Percentiles rank a stretch among this genome's conserved stretches.
Evolutionary conservation across 2,329 filamentous ascomycete genomes (phyloP).

Genomic region (Westerdykella sp.): DNA sequence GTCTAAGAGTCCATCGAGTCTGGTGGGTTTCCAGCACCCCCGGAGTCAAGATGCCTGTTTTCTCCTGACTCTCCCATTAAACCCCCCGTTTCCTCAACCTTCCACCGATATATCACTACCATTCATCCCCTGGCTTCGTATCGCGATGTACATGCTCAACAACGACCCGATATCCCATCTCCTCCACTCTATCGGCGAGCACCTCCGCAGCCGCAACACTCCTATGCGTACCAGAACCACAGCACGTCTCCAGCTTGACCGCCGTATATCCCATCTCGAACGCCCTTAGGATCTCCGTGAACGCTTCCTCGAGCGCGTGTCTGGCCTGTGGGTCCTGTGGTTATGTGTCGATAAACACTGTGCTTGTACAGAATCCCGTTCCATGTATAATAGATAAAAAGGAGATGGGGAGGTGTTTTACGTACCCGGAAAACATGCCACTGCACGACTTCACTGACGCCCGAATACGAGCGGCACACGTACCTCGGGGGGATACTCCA

Average conservation of each 20-base stretch:
- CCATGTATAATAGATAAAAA: too few species aligned
- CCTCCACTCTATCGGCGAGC: conserved; percentile 14
- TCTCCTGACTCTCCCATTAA: too few species aligned
- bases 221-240: conserved; percentile 25
- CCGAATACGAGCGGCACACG: not conserved
- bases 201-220: conserved; percentile 27
- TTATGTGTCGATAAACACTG: not conserved
- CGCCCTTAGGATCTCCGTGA: not conserved
- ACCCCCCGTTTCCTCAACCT: not conserved
- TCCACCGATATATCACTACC: not conserved
- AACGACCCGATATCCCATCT: conserved; percentile 6
- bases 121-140: conserved; percentile 14
- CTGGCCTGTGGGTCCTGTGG: not conserved
- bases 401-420: not conserved
- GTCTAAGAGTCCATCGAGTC: too few species aligned
- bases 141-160: conserved; percentile 28
- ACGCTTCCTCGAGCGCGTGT: not conserved
- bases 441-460: not conserved
- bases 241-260: conserved; percentile 19
- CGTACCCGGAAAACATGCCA: not conserved
- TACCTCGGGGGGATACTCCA: not conserved
- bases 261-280: not conserved
- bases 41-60: too few species aligned
- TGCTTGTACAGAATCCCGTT: too few species aligned
- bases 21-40: too few species aligned